These are phyloP conservation scores for Saccharomyces kudriavzevii DNA, from an alignment of 805 yeast species.

Conservation along the genomic window DNA sequence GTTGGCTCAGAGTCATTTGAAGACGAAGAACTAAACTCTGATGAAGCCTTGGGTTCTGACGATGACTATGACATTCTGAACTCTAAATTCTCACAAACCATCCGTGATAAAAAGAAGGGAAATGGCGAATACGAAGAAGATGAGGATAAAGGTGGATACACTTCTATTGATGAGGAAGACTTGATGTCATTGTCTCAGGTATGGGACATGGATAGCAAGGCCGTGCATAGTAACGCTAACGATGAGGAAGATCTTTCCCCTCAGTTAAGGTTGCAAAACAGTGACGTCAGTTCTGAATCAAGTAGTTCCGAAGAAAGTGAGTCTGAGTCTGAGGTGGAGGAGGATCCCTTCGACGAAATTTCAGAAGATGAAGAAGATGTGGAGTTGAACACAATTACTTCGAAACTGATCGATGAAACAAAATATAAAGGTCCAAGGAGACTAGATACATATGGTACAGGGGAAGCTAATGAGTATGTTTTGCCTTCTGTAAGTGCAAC, in stretches of 20 bases:
- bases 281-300: constrained; percentile 12
- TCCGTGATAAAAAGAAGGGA: constrained; percentile 48
- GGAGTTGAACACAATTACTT: constrained; percentile 45
- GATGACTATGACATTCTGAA: constrained; percentile 59
- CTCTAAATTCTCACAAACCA: constrained; percentile 60
- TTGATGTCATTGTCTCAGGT: constrained; percentile 75
- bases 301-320: constrained; percentile 4
- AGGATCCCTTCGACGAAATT: constrained; percentile 31
- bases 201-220: constrained; percentile 71
- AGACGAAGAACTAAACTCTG: constrained; percentile 72
- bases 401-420: constrained; percentile 30
- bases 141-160: constrained; percentile 55
- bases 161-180: constrained; percentile 68
- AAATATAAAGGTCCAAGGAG: constrained; percentile 33
- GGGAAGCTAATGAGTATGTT: constrained; percentile 61
- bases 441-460: constrained; percentile 43
- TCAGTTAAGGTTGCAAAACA: constrained; percentile 16
- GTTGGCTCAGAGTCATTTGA: constrained; percentile 33
- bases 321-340: constrained; percentile 14
- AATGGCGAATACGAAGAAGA: constrained; percentile 33
- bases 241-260: constrained; percentile 8
- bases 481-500: constrained; percentile 43
- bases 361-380: constrained; percentile 44
- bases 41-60: constrained; percentile 80
- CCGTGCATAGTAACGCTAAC: constrained; percentile 16